Evolutionary conservation across 2,329 filamentous ascomycete genomes (phyloP), one percentile per base, ranked within the genome.

Genomic region (Aureobasidium sp.): DNA sequence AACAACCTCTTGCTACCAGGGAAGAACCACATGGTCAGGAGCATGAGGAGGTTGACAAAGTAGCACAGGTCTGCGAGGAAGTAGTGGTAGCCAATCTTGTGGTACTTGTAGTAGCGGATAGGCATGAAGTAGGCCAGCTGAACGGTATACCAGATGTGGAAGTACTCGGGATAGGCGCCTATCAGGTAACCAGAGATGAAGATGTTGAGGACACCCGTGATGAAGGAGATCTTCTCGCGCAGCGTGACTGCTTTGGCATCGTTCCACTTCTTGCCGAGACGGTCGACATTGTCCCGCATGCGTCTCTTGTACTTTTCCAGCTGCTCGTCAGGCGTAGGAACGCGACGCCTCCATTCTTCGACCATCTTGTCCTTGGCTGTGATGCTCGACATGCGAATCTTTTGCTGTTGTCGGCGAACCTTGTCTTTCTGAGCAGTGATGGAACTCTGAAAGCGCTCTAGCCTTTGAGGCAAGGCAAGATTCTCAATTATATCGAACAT

Each of bases 41-140:
- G 79, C 33, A 89, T 78, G 58, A 99, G 81, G 35, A 96, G 76
- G 74, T 99, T 99, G 80, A 95, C 91, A 70, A 97, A 99, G 76
- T 99, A 99, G 78, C 94, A 99, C 47, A 99, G 84, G 74, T 99
- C 94, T 38, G 92, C 93, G 29, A 97, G 79, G 75, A 99, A 97
- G 77, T 99, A 99, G 74, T 96, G 92, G 70, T 95, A 96, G 60
- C 93, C 94, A 61, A 88, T 89, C 68, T 86, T 85, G 71, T 90
- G 90, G 74, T 99, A 99, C 61, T 88, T 89, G 76, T 91, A 94
- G 75, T 84, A 93, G 51, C 94, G 88, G 66, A 99, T 89, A 13
- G 94, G 94, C 93, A 97, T 96, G 74, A 96, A 97, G 75, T 96
- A 97, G 63, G 89, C 64, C 54, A 74, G 64, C 62, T 74, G 72